Evolutionary conservation across 176 grass and related monocot genomes (phyloP).

Genomic region (Melocanna baccifera): DNA sequence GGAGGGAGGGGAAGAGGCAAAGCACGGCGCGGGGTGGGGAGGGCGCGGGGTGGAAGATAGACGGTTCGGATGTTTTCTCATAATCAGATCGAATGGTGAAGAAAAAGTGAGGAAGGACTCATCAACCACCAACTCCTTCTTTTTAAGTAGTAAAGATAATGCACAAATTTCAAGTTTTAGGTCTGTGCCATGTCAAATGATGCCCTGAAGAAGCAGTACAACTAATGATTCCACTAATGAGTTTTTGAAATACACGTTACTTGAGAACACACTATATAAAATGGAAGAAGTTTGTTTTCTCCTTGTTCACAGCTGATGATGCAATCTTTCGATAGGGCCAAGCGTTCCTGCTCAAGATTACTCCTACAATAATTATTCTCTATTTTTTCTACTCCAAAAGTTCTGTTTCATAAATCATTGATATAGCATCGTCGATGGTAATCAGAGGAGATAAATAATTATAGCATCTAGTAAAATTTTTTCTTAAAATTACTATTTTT

Average conservation of each 20-base stretch:
- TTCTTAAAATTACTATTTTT: too few species aligned
- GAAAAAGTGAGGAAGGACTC: too few species aligned
- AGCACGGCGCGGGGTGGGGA: too few species aligned
- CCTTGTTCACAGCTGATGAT: conserved; percentile 12
- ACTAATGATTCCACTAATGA: neutral
- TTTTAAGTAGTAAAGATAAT: too few species aligned
- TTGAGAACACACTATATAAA: neutral
- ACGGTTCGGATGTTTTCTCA: too few species aligned
- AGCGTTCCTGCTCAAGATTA: neutral
- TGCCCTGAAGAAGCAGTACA: neutral
- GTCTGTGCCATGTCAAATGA: neutral
- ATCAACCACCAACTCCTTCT: too few species aligned
- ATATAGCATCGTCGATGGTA: too few species aligned
- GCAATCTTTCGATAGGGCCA: neutral
- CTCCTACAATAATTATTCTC: neutral
- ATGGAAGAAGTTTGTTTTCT: conserved; percentile 5
- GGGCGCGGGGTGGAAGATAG: too few species aligned
- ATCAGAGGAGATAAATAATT: too few species aligned
- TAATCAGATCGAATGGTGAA: too few species aligned
- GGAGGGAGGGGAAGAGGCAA: neutral
- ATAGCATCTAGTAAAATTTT: too few species aligned
- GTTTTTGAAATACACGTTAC: neutral
- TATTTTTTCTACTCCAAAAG: neutral
- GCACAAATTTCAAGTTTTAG: neutral
- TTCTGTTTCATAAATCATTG: neutral